Evolutionary conservation across 768 basidiomycete genomes (phyloP), one percentile per base, ranked within the genome.

Genomic region (Agaricus sinodeliciosus): DNA sequence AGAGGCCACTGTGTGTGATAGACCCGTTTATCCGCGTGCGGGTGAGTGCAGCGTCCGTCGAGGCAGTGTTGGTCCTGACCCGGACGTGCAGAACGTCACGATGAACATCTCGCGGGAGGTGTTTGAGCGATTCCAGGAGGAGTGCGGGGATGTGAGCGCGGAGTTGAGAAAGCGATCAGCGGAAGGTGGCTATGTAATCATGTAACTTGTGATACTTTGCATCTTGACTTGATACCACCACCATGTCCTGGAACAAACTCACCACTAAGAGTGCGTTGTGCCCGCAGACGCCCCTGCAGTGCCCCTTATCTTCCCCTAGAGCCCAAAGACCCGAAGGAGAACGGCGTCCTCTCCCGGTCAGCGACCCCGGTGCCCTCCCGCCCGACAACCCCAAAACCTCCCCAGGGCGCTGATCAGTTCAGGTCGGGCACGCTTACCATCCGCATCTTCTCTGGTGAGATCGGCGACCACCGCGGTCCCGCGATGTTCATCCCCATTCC

Each of bases 361-460:
- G 81, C 80, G 48, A 91, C 89, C 25, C 89, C 89, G 49, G 81
- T 90, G 58, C 85, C 85, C 19, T 91, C 89, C 11, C 78, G 89
- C 22, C 85, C 89, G n/a, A 79, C 80, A 4, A 90, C 89, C 0
- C 89, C 90, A 18, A 85, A 79, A 62, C 74, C 81, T 3, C 71
- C 71, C 52, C 65, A 72, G 64, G 73, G 73, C 28, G 59, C 73
- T 48, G 81, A 83, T 60, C 81, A 86, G 66, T 87, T 89, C 60
- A 80, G 90, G 68, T 87, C 82, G 42, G 95, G 95, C 46, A 85
- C 94, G 79, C 84, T 98, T 61, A 94, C 91, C 57, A 94, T 99
- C 67, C 84, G 92, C 56, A 93, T 99, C 65, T 94, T 94, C 72
- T 94, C 88, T 61, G 90, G 89, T 89, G 57, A 57, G 80, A 62